Base-by-base conservation (phyloP, 441 rosid genomes). In the Mallotus japonicus region DNA sequence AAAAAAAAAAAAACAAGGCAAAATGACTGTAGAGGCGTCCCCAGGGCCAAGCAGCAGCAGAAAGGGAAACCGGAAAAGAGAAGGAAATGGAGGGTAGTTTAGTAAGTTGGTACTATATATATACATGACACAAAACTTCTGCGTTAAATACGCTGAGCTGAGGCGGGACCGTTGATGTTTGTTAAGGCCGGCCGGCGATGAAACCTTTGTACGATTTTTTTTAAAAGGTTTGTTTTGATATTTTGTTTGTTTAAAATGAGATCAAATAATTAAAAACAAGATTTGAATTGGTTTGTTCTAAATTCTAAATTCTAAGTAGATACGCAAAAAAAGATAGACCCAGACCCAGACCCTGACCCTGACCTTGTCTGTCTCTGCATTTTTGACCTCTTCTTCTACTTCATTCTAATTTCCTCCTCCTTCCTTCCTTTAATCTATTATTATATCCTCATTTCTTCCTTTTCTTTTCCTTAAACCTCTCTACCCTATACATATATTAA, bases 381-480 rank as follows among this genome's bases (percentile, higher is more conserved):
- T 12, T 56, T 58, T 73, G 76, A 73, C 76, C 24, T 57, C 59
- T 57, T 73, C 70, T 44, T 37, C 15, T 0, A 24, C 28, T 1
- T 24, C 0, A 0, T 24, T 24, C 28, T 24, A 34, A 0, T 8
- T 11, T 28, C 8, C 10, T 63, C 13, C 60, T 4, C 9, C 6
- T 12, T 14, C 7, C 20, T 54, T n/a, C 56, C 5, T 15, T 50
- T 50, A 0, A 0, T 22, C 12, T 17, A 14, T 24, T 59, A 8
- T 59, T 28, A 28, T 2, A 28, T 28, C 32, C 32, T 28, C 32
- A 28, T 28, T 28, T 28, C 32, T 28, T 6, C 15, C 13, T 10
- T 12, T 28, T n/a, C 28, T 24, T 8, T 70, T 53, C 20, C 24
- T 67, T 67, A 67, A 28, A 51, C 70, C 70, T 66, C 22, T 42